Percentiles rank a stretch among this genome's conserved stretches.
Evolutionary conservation across 1,139 yeast genomes (phyloP).

Genomic region (Nematodospora anomalae): DNA sequence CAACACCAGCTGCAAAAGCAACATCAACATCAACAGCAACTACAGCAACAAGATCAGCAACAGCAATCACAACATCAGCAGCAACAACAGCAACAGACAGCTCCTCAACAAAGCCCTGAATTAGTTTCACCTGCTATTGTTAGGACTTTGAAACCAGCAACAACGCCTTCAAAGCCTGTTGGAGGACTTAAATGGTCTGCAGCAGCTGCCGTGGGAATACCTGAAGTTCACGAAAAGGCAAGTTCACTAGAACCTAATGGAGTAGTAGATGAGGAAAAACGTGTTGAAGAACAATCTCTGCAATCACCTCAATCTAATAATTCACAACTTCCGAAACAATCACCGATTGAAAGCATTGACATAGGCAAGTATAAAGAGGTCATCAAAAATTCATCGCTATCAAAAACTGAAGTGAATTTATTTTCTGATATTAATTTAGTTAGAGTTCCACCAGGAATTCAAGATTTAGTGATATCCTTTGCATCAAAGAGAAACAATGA

Average conservation of each 20-base stretch:
- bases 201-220: slow-evolving; percentile 49
- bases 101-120: slow-evolving; percentile 21
- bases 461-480: slow-evolving; percentile 58
- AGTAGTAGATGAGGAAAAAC: slow-evolving; percentile 4
- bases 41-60: slow-evolving; percentile 1
- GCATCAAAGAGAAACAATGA: slow-evolving; percentile 38
- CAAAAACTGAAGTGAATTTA: slow-evolving; percentile 33
- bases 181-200: slow-evolving; percentile 71
- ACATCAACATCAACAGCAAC: slow-evolving; percentile 1
- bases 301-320: slow-evolving; percentile 2
- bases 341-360: slow-evolving; percentile 10
- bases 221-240: slow-evolving; percentile 11
- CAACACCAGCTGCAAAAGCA: slow-evolving; percentile 1
- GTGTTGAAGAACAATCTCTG: slow-evolving; percentile 2
- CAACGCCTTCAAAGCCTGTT: slow-evolving; percentile 63
- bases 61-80: slow-evolving; percentile 1
- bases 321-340: not conserved
- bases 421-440: slow-evolving; percentile 45
- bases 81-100: slow-evolving; percentile 4
- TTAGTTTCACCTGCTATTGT: slow-evolving; percentile 33
- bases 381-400: slow-evolving; percentile 31
- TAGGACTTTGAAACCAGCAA: slow-evolving; percentile 64
- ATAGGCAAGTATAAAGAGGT: slow-evolving; percentile 20
- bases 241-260: slow-evolving; percentile 8
- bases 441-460: slow-evolving; percentile 70